Base-by-base conservation (phyloP, 2,329 filamentous ascomycete genomes). In the Boeremia lycopersici region DNA sequence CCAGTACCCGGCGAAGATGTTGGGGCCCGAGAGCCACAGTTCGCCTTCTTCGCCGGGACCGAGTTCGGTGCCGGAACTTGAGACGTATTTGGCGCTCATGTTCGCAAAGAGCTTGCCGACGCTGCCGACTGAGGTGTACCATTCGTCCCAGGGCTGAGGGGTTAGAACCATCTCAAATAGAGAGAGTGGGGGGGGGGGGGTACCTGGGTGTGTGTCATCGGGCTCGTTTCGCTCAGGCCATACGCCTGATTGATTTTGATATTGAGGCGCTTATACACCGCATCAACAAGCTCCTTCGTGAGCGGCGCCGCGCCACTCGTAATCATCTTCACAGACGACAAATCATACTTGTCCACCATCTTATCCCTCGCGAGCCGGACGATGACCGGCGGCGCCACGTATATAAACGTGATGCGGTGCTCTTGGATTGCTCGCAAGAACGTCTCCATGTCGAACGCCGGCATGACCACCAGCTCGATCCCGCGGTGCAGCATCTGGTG, bases 291-390 rank as follows among this genome's bases (percentile, higher is more conserved):
- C 57, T 96, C 91, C 31, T 81, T 79, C 0, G 90, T 92, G 31
- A 96, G 79, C 0, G 93, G 93, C 0, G 93, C 93, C 0, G 92
- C 93, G 23, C 90, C 93, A 0, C 86, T 92, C 75, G 91, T 95
- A 77, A 96, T 80, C 84, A 92, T 92, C 47, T 89, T 88, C 17
- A 97, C 67, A 2, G 83, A 87, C 4, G 84, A 86, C 17, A 97
- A 80, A 72, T 97, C 86, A 76, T 95, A 96, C 61, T 90, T 88
- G 47, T 84, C 82, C 4, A 96, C 87, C 11, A 86, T 71, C 0
- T 91, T 90, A 64, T 90, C 84, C 72, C 96, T 95, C 56, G 87
- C 84, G 0, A 97, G 82, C 0, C 87, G 82, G 3, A 97, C 83
- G 1, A 96, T 83, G 4, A 97, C 86, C 0, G 93, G 93, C 0